Base-by-base conservation (phyloP, 106 monocot genomes). In the Acorus calamus region DNA sequence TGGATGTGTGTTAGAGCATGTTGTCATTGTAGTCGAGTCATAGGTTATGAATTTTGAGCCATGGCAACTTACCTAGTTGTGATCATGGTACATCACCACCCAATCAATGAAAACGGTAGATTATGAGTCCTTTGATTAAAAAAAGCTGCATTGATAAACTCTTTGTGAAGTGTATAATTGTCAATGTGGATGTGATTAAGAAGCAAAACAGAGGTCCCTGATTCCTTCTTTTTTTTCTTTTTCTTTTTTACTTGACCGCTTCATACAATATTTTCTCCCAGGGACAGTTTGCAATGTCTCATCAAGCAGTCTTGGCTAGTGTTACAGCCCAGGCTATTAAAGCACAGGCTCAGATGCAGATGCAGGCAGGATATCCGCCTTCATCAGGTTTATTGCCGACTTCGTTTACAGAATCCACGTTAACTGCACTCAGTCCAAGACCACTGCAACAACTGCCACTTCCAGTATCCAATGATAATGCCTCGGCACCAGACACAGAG, bases 231-330 rank as follows among this genome's bases (percentile, higher is more conserved):
- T n/a, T n/a, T n/a, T n/a, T n/a, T n/a, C n/a, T n/a, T n/a, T n/a
- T n/a, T n/a, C n/a, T 71, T 72, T 6, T 4, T 6, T 49, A 8
- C 11, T 4, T 53, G 45, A n/a, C 56, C 9, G 3, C 43, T 49
- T 13, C 46, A 47, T 66, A 50, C 8, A 42, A 52, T 59, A 50
- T 49, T 7, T 50, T 53, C 50, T 66, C 6, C 52, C 66, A 89
- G 88, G 79, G 76, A 12, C 80, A 84, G 7, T 84, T 89, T 74
- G 78, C 72, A 11, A 89, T 89, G 76, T 71, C 80, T 12, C 88
- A 89, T 77, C 84, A 89, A 79, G 84, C 81, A 65, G 88, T 71
- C 43, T 71, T 89, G 70, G 88, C 88, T 8, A 73, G 76, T 49
- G 81, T 89, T 51, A 89, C 88, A 11, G 84, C 88, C 28, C 88